Base-by-base conservation (phyloP, 2,329 filamentous ascomycete genomes). In the Microdochium trichocladiopsis region DNA sequence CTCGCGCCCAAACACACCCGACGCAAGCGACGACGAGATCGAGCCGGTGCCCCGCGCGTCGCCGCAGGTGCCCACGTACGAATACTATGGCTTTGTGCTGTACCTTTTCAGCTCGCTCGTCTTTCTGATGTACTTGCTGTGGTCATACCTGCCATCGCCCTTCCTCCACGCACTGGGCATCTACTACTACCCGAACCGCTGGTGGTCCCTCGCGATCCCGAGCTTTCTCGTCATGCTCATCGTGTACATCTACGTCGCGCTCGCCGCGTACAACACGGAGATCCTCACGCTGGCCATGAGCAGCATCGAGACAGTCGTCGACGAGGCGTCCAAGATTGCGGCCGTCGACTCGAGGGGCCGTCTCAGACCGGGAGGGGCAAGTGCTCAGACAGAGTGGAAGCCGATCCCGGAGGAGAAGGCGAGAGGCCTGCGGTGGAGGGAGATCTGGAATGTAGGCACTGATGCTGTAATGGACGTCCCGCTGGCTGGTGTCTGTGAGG, bases 381-480 rank as follows among this genome's bases (percentile, higher is more conserved):
- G 57, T 66, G 50, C 61, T 67, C 64, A 61, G 63, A 61, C 50
- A 55, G 61, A 31, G 66, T 62, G 65, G 36, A 71, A 66, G 54
- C 67, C 73, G 49, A 63, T 69, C 58, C 60, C 63, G 49, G 62
- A 62, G 51, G 61, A 62, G 49, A 61, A 58, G 55, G 64, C 63
- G 8, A 57, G 51, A 24, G 60, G 60, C 53, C 60, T 79, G 57
- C 80, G 90, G 63, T 97, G 94, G 93, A 84, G 79, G 63, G 79
- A 77, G 53, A 78, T 95, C 18, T 99, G 94, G 94, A 91, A 84
- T 63, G 85, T 89, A 61, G 91, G 94, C 18, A 99, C 94, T 0
- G 94, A 99, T 75, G 94, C 91, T 1, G 94, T 97, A 8, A 88
- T 99, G 88, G 94, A 99, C 72, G 86, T 99, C 49, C 94, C 94